Evolutionary conservation across 2,329 filamentous ascomycete species (phyloP).

Genomic region (Amauroascus niger): DNA sequence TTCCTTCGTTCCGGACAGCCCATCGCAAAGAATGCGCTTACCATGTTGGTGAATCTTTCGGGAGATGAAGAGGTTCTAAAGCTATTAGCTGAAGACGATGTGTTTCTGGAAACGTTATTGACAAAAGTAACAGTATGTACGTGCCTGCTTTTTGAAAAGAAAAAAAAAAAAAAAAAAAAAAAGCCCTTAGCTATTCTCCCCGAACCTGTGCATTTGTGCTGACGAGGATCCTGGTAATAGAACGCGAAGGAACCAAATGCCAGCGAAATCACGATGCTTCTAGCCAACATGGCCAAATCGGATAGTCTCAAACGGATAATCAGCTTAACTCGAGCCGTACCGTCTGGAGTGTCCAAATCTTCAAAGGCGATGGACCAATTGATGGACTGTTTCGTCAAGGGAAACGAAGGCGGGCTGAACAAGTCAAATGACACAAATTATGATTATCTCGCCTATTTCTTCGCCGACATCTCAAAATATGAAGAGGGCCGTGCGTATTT

Average conservation of each 20-base stretch:
- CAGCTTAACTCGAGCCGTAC: conserved; percentile 56
- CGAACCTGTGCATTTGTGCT: neutral
- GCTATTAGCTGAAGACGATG: conserved; percentile 64
- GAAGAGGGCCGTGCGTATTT: conserved; percentile 66
- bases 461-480: conserved; percentile 84
- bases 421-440: conserved; percentile 52
- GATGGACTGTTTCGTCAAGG: conserved; percentile 92
- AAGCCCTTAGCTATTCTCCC: conserved; percentile 4
- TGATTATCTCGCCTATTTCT: conserved; percentile 88
- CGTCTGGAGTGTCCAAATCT: conserved; percentile 61
- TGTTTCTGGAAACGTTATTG: conserved; percentile 66
- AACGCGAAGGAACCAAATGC: conserved; percentile 62
- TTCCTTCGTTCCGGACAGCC: conserved; percentile 43
- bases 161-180: too few species aligned
- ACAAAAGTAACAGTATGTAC: conserved; percentile 63
- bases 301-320: conserved; percentile 62
- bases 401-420: conserved; percentile 72
- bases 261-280: conserved; percentile 78
- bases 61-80: conserved; percentile 68
- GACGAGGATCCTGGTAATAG: conserved; percentile 18
- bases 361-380: conserved; percentile 75
- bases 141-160: conserved; percentile 27
- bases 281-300: conserved; percentile 83
- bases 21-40: conserved; percentile 87
- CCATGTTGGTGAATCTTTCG: conserved; percentile 69